Evolutionary conservation across 2,329 filamentous ascomycete genomes (phyloP).

Genomic region (Ceratocystis lukuohia): DNA sequence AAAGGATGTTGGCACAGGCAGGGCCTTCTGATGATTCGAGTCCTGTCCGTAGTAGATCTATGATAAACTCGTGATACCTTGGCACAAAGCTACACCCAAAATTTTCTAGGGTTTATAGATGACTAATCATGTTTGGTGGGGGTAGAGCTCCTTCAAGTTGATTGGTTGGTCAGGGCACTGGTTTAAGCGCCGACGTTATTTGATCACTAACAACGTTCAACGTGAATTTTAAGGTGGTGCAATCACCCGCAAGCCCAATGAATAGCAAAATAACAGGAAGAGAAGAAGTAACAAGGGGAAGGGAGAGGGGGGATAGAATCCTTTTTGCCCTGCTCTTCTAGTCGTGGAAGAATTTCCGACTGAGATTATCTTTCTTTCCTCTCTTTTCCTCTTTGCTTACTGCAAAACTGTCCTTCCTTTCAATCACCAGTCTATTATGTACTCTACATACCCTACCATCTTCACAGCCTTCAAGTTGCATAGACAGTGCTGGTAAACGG

Average conservation of each 20-base stretch:
- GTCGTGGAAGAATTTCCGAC: neutral
- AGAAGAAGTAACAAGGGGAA: neutral
- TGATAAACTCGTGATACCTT: conserved; percentile 12
- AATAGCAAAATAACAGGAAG: neutral
- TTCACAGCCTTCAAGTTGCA: neutral
- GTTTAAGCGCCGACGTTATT: conserved; percentile 18
- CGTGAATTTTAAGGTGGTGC: conserved; percentile 5
- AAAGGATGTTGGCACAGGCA: neutral
- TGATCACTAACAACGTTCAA: conserved; percentile 18
- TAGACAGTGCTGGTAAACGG: neutral
- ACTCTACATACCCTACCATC: neutral
- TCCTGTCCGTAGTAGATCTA: neutral
- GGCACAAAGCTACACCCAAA: conserved; percentile 4
- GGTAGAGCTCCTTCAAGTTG: neutral
- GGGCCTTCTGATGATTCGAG: neutral
- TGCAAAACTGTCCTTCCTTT: neutral
- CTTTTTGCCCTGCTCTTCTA: conserved; percentile 3
- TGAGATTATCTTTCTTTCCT: neutral
- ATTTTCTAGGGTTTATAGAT: conserved; percentile 6
- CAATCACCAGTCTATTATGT: neutral
- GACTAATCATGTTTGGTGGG: conserved; percentile 7
- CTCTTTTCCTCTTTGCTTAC: conserved; percentile 1
- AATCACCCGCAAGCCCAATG: conserved; percentile 10
- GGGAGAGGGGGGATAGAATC: conserved; percentile 5
- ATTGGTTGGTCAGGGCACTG: conserved; percentile 14